phyloP scores from a whole-genome alignment of 164 flowering plant genomes.

The Stephania japonica region DNA sequence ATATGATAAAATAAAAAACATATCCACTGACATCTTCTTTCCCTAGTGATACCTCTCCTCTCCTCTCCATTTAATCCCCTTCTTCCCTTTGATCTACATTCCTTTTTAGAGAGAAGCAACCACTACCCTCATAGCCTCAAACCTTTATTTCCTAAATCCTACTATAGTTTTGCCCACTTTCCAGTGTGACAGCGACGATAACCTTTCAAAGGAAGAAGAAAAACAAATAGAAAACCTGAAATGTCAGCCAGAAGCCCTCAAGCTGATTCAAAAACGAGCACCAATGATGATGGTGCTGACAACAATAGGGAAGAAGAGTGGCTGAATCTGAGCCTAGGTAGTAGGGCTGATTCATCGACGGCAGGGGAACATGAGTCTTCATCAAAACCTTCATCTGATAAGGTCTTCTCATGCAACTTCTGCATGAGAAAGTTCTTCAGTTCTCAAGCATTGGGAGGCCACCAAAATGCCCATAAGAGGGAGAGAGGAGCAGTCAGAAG shows the following conservation, averaged over 20 bases:
- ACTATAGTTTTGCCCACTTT: not conserved
- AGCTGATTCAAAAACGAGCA: slow-evolving; percentile 8
- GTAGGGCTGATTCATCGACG: slow-evolving; percentile 17
- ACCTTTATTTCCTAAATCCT: slow-evolving; percentile 1
- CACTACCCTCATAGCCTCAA: slow-evolving; percentile 17
- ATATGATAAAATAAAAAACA: slow-evolving; percentile 24
- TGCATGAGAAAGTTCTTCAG: slow-evolving; percentile 61
- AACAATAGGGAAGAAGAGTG: slow-evolving; percentile 24
- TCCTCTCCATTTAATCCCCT: slow-evolving; percentile 22
- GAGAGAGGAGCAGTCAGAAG: slow-evolving; percentile 50
- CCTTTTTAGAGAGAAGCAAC: slow-evolving; percentile 21
- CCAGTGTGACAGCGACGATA: slow-evolving; percentile 15
- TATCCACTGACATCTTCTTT: slow-evolving; percentile 21
- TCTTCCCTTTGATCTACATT: slow-evolving; percentile 15
- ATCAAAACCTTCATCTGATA: slow-evolving; percentile 25
- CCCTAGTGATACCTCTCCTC: slow-evolving; percentile 18
- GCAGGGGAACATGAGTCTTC: slow-evolving; percentile 21
- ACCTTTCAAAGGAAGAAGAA: slow-evolving; percentile 21
- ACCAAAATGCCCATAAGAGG: slow-evolving; percentile 59
- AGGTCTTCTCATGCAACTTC: slow-evolving; percentile 54
- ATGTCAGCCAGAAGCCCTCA: slow-evolving; percentile 13
- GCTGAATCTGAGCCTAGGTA: slow-evolving; percentile 40
- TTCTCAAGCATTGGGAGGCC: slow-evolving; percentile 60
- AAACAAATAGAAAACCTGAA: slow-evolving; percentile 1
- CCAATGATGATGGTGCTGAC: slow-evolving; percentile 18